Evolutionary conservation across 495 filamentous ascomycete species (phyloP).

Genomic region (Podospora bellae-mahoneyi): DNA sequence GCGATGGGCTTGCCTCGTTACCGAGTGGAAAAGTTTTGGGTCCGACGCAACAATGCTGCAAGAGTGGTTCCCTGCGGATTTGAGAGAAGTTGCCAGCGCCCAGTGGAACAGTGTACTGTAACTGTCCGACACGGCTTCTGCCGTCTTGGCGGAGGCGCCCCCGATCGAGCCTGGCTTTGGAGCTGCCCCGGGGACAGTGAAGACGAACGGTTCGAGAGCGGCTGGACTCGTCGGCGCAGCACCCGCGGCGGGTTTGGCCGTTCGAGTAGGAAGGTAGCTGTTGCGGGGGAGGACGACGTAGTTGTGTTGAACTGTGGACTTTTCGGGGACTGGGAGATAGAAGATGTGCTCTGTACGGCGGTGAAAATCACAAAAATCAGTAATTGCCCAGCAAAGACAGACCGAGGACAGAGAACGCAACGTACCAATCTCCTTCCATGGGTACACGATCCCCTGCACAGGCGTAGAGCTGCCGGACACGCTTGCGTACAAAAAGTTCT

Average conservation of each 20-base stretch:
- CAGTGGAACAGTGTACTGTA: slow-evolving; percentile 62
- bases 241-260: slow-evolving; percentile 29
- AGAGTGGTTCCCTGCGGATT: slow-evolving; percentile 51
- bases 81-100: slow-evolving; percentile 59
- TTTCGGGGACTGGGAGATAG: slow-evolving; percentile 87
- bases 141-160: slow-evolving; percentile 42
- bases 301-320: slow-evolving; percentile 81
- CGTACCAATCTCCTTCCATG: slow-evolving; percentile 72
- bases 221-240: slow-evolving; percentile 24
- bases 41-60: slow-evolving; percentile 63
- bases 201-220: slow-evolving; percentile 69
- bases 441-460: slow-evolving; percentile 63
- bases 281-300: slow-evolving; percentile 80
- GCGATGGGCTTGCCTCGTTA: slow-evolving; percentile 73
- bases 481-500: slow-evolving; percentile 63
- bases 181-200: slow-evolving; percentile 70
- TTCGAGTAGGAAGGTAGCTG: slow-evolving; percentile 44
- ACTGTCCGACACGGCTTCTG: slow-evolving; percentile 53
- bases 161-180: slow-evolving; percentile 60
- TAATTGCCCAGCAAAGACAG: not conserved
- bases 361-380: not conserved
- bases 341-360: slow-evolving; percentile 62
- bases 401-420: slow-evolving; percentile 16
- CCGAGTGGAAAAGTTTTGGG: slow-evolving; percentile 72
- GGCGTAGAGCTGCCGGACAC: slow-evolving; percentile 61